These are phyloP conservation scores for Neurospora terricola DNA, from an alignment of 495 filamentous ascomycete genomes.

Conservation along the genomic window DNA sequence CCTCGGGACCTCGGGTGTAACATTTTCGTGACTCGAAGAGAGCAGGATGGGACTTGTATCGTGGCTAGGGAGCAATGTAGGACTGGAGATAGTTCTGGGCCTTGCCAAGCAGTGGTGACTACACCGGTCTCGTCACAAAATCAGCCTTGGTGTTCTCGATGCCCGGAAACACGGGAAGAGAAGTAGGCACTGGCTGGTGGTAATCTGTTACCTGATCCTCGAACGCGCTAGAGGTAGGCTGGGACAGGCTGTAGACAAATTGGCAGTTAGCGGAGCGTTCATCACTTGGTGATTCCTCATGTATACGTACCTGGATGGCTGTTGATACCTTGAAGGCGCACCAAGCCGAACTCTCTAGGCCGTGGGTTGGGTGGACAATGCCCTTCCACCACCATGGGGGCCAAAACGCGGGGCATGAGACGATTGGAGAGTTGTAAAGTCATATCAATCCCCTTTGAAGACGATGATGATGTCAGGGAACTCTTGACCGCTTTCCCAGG, in stretches of 20 bases:
- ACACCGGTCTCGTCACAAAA: background rate
- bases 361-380: background rate
- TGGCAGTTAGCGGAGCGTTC: background rate
- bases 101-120: background rate
- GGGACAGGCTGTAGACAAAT: background rate
- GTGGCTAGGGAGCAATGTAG: background rate
- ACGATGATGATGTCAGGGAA: background rate
- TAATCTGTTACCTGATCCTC: background rate
- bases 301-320: background rate
- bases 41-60: background rate
- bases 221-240: background rate
- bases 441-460: background rate
- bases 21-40: background rate
- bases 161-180: background rate
- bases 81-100: background rate
- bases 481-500: background rate
- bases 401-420: background rate
- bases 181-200: background rate
- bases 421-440: background rate
- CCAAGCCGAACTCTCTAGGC: background rate
- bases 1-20: background rate
- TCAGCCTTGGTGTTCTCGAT: background rate
- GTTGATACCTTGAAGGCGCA: background rate
- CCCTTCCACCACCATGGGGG: background rate
- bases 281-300: background rate